A percentile compares a stretch with the other conserved stretches of the same genome.
Conservation (phyloP, 306 rosid species). For the Mimosa bimucronata region DNA sequence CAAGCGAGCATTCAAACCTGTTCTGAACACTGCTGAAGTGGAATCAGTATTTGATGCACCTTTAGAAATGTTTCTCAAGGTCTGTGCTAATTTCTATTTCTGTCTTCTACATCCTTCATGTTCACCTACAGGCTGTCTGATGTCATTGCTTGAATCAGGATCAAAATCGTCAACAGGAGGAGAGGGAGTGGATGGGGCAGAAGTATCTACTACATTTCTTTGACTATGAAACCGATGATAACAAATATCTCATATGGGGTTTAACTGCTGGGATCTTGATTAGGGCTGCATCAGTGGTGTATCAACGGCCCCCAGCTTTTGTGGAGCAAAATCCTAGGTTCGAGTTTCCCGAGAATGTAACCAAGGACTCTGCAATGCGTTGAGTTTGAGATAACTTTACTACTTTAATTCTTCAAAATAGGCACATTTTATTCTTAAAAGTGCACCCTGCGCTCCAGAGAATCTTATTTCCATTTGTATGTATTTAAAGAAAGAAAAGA, state of each 20-base stretch:
- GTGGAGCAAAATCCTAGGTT: constrained; percentile 81
- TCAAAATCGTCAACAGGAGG: constrained; percentile 74
- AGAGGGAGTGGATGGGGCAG: constrained; percentile 93
- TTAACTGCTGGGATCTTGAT: constrained; percentile 95
- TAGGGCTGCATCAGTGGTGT: constrained; percentile 85
- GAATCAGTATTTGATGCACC: constrained; percentile 92
- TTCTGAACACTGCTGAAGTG: constrained; percentile 81
- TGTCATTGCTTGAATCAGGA: constrained; percentile 60
- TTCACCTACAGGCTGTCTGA: constrained; percentile 24
- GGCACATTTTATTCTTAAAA: not conserved
- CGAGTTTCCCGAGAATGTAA: constrained; percentile 60
- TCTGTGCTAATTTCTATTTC: constrained; percentile 34
- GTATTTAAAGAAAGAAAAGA: constrained; percentile 35
- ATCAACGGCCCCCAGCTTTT: constrained; percentile 76
- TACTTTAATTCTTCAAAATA: constrained; percentile 15
- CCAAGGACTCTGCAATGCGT: constrained; percentile 49
- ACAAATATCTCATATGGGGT: constrained; percentile 84
- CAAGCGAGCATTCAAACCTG: constrained; percentile 73
- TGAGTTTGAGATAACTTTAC: constrained; percentile 40
- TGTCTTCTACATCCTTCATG: not conserved
- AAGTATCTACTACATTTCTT: constrained; percentile 81
- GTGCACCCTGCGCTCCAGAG: not conserved
- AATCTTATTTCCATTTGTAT: constrained; percentile 14
- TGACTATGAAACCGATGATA: constrained; percentile 60
- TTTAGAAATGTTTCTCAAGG: constrained; percentile 95